Evolutionary conservation across 2,329 filamentous ascomycete species (phyloP), one percentile per base, ranked within the genome.

Genomic region (Colletotrichum scovillei): DNA sequence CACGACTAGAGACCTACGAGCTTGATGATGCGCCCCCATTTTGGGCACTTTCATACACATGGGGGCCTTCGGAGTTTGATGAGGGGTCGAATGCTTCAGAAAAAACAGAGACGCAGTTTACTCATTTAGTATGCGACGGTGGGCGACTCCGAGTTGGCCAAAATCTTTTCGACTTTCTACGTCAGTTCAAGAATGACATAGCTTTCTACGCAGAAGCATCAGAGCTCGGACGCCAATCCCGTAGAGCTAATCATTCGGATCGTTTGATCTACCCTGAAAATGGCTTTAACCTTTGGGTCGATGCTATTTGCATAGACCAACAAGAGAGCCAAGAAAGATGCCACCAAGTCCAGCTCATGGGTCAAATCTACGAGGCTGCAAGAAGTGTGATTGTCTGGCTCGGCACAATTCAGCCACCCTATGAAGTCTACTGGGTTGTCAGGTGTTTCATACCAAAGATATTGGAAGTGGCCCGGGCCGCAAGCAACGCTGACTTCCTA

Each of bases 241-340:
- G 4, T 19, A 1, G 22, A 9, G 7, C 60, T 2, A 22, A 11
- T 5, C 14, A 28, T 12, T 24, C 49, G 19, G 2, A 8, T 4
- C 55, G 11, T 2, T n/a, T 52, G 12, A n/a, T 38, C 9, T 5
- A 49, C 2, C 60, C 56, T 3, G 28, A 30, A 11, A 56, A 49
- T 12, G 1, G 2, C 8, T 32, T 26, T 19, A 56, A 62, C 16
- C 67, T 77, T 3, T 78, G 76, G 76, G 62, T 75, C 14, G 76
- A 78, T 55, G 76, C 76, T 9, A 65, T 77, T 0, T 78, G 74
- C 55, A 77, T 77, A 49, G 69, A 76, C 28, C 75, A 78, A 49
- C 12, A 42, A 8, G 69, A 75, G 14, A 9, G 63, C 30, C n/a
- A 30, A 2, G 76, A 77, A 60, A 69, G 71, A 9, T 60, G 68